Evolutionary conservation across 2,329 filamentous ascomycete species (phyloP), one percentile per base, ranked within the genome.

Genomic region (Paraphoma chrysanthemicola): DNA sequence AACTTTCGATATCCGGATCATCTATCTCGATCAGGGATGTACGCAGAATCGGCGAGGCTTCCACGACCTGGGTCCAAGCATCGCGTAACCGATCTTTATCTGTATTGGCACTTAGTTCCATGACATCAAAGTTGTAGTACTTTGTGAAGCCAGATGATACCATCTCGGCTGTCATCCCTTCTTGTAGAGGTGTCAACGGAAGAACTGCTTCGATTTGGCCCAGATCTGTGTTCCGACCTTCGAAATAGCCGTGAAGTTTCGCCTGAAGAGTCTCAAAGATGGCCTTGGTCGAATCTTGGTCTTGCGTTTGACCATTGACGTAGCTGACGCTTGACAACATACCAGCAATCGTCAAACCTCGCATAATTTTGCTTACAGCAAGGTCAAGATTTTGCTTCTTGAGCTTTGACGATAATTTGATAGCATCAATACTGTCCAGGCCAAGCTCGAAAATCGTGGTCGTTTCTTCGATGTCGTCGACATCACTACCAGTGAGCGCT

Each of bases 351-450:
- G 85, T 92, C 49, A 90, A 86, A 3, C 82, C 82, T 50, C 85
- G 88, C 83, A 96, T 90, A 18, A 97, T 88, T n/a, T 83, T 81
- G 63, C 91, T 91, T n/a, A 93, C 87, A 0, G 88, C 80, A 10
- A 96, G 73, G 0, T 78, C 71, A 17, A 95, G 78, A 0, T 83
- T 84, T 4, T 77, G 76, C 44, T 83, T 85, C 60, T 85, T 90
- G 1, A 97, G 80, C 51, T 87, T 84, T 0, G 92, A 88, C 0
- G 91, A 90, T 0, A 97, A 79, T 67, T 92, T 96, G 73, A 97
- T 94, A 1, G 90, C 86, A 74, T 97, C 93, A 55, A 97, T 96
- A 68, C 93, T 97, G 79, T 97, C 94, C 6, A 97, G 83, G 0
- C 93, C 93, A 31, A 97, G 83, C 64, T 94, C 88, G 39, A 96